phyloP scores from a whole-genome alignment of 495 filamentous ascomycete species.

The Trichocladium antarcticum region DNA sequence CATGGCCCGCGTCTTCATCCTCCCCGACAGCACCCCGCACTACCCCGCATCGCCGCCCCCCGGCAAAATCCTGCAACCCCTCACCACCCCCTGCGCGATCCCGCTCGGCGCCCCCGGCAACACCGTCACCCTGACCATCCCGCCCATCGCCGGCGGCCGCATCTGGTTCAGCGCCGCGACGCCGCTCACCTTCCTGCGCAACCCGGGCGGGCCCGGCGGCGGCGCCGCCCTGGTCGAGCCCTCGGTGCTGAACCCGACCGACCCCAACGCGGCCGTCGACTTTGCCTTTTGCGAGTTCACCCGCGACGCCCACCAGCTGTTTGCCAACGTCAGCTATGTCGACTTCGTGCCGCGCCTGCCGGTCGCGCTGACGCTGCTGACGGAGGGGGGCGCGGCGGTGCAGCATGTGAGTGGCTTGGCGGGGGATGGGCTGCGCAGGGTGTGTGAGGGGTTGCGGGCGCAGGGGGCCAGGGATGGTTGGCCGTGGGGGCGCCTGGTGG shows the following conservation, averaged over 20 bases:
- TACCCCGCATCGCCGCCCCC: slow-evolving; percentile 28
- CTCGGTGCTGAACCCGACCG: slow-evolving; percentile 56
- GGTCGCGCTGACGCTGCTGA: slow-evolving; percentile 50
- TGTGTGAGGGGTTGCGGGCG: slow-evolving; percentile 42
- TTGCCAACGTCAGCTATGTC: slow-evolving; percentile 69
- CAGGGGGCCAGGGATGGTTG: slow-evolving; percentile 46
- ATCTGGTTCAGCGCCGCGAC: slow-evolving; percentile 54
- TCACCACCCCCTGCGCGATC: slow-evolving; percentile 55
- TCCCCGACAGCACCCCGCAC: slow-evolving; percentile 23
- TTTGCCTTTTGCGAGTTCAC: slow-evolving; percentile 75
- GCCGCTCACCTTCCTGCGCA: slow-evolving; percentile 57
- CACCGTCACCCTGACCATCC: slow-evolving; percentile 50
- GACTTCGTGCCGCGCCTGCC: slow-evolving; percentile 60
- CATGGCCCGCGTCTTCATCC: slow-evolving; percentile 28
- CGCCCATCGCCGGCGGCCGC: slow-evolving; percentile 55
- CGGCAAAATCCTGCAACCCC: slow-evolving; percentile 31
- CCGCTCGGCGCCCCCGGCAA: slow-evolving; percentile 50
- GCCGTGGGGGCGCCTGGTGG: slow-evolving; percentile 59
- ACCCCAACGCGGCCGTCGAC: slow-evolving; percentile 51
- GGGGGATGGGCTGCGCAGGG: slow-evolving; percentile 45
- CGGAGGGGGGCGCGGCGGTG: slow-evolving; percentile 32
- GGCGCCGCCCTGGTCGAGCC: slow-evolving; percentile 61
- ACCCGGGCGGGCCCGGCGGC: slow-evolving; percentile 41
- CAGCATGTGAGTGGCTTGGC: slow-evolving; percentile 53
- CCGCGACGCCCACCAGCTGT: slow-evolving; percentile 55